Evolutionary conservation across 768 basidiomycete genomes (phyloP).

Genomic region (Lyophyllum semitale): DNA sequence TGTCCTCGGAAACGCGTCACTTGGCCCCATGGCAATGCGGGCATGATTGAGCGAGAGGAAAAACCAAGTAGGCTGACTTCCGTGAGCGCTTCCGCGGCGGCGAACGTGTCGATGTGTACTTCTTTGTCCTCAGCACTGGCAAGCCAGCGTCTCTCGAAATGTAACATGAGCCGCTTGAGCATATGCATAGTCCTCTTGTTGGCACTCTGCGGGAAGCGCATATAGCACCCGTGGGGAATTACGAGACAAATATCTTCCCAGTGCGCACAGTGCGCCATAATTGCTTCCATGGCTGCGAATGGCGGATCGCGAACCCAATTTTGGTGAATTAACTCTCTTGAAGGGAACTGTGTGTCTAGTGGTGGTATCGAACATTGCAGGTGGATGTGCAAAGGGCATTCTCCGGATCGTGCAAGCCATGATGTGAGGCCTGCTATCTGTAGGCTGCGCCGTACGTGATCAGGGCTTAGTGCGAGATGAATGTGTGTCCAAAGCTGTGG

Average conservation of each 20-base stretch:
- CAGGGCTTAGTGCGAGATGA: not conserved
- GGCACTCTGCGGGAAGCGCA: not conserved
- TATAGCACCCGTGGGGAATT: slow-evolving; percentile 1
- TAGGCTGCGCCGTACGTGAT: not conserved
- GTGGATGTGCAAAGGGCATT: slow-evolving; percentile 3
- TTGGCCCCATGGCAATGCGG: slow-evolving; percentile 8
- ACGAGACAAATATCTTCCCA: slow-evolving; percentile 11
- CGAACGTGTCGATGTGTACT: not conserved
- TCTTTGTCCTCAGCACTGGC: not conserved
- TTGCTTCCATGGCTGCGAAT: slow-evolving; percentile 5
- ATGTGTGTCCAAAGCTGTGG: slow-evolving; percentile 13
- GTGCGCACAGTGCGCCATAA: not conserved
- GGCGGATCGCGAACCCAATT: not conserved
- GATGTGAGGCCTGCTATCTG: slow-evolving; percentile 3
- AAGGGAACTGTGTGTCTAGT: too few species aligned
- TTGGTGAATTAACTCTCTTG: not conserved
- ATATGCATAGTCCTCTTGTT: not conserved
- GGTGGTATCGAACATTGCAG: not conserved
- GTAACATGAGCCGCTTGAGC: slow-evolving; percentile 5
- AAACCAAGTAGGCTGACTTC: slow-evolving; percentile 8
- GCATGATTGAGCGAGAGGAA: not conserved
- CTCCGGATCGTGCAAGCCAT: slow-evolving; percentile 10
- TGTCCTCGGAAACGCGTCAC: slow-evolving; percentile 1
- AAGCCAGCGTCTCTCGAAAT: not conserved
- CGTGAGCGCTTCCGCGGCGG: not conserved